A percentile compares a stretch with the other conserved stretches of the same genome.
phyloP scores from a whole-genome alignment of 768 basidiomycete genomes.

The Hygrocybe punicea region DNA sequence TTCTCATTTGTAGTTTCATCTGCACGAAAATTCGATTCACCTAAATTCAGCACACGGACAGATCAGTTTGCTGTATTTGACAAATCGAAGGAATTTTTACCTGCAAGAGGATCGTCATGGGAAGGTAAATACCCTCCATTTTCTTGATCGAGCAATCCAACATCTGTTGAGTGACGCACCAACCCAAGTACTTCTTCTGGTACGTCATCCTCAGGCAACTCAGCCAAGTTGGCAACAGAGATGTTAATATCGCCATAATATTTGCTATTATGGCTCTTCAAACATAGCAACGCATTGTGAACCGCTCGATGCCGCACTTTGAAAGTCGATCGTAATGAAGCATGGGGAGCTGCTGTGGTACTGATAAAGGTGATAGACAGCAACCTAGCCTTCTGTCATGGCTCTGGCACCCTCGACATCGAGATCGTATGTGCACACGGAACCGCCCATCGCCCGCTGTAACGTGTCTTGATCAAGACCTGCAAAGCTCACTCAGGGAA shows the following conservation, averaged over 20 bases:
- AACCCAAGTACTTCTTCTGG: slow-evolving; percentile 26
- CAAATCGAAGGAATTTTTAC: slow-evolving; percentile 33
- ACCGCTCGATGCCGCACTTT: slow-evolving; percentile 19
- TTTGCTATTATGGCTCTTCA: slow-evolving; percentile 27
- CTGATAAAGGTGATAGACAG: slow-evolving; percentile 20
- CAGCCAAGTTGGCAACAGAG: slow-evolving; percentile 24
- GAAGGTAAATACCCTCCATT: too few relatives aligned
- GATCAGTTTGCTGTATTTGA: slow-evolving; percentile 11
- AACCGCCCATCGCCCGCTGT: slow-evolving; percentile 29
- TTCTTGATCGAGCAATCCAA: slow-evolving; percentile 4
- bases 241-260: slow-evolving; percentile 24
- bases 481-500: slow-evolving; percentile 27
- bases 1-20: too few relatives aligned
- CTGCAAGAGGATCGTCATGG: too few relatives aligned
- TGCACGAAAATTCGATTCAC: too few relatives aligned
- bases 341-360: slow-evolving; percentile 16
- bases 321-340: slow-evolving; percentile 20
- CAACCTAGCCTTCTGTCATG: slow-evolving; percentile 22
- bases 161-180: slow-evolving; percentile 19
- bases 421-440: slow-evolving; percentile 32
- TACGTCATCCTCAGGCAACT: too few relatives aligned
- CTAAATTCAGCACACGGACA: too few relatives aligned
- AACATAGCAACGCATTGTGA: slow-evolving; percentile 28
- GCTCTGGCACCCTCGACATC: slow-evolving; percentile 15
- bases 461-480: slow-evolving; percentile 5